phyloP scores from a whole-genome alignment of 345 rosid genomes.

The Turritis glabra region DNA sequence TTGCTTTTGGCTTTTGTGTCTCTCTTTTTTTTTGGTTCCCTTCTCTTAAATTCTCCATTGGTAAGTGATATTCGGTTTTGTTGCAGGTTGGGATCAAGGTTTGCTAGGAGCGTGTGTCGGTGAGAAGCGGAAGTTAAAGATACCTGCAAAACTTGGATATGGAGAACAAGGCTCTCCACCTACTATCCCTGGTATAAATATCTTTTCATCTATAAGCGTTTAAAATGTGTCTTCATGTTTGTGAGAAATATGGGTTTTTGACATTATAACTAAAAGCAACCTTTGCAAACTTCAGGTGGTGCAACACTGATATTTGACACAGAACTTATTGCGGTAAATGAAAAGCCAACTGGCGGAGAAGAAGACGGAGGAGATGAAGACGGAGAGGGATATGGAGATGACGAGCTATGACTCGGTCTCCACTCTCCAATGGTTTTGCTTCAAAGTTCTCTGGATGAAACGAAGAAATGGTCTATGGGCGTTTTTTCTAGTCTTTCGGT shows the following conservation, averaged over 20 bases:
- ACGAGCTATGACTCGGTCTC: constrained; percentile 29
- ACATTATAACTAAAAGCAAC: not conserved
- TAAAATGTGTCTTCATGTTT: not conserved
- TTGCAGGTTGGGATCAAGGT: constrained; percentile 97
- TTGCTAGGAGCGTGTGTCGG: constrained; percentile 83
- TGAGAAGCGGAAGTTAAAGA: constrained; percentile 89
- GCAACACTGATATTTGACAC: constrained; percentile 90
- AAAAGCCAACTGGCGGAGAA: constrained; percentile 52
- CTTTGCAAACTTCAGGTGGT: constrained; percentile 62
- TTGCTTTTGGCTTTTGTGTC: not conserved
- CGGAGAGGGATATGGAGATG: constrained; percentile 13
- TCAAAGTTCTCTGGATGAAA: not conserved
- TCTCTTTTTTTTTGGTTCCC: not conserved
- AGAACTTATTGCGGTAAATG: constrained; percentile 84
- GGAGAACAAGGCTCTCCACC: constrained; percentile 95
- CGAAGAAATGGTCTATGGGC: not conserved
- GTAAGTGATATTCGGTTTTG: not conserved
- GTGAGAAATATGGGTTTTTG: not conserved
- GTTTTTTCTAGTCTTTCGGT: not conserved
- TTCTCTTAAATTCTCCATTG: not conserved
- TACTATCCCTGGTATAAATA: constrained; percentile 74
- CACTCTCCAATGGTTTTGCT: not conserved
- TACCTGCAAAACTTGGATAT: constrained; percentile 92
- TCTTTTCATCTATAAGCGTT: not conserved
- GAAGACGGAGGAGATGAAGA: constrained; percentile 10